A percentile compares a stretch with the other conserved stretches of the same genome.
Conservation (phyloP, 2,329 filamentous ascomycete genomes). For the Alternaria consortialis region DNA sequence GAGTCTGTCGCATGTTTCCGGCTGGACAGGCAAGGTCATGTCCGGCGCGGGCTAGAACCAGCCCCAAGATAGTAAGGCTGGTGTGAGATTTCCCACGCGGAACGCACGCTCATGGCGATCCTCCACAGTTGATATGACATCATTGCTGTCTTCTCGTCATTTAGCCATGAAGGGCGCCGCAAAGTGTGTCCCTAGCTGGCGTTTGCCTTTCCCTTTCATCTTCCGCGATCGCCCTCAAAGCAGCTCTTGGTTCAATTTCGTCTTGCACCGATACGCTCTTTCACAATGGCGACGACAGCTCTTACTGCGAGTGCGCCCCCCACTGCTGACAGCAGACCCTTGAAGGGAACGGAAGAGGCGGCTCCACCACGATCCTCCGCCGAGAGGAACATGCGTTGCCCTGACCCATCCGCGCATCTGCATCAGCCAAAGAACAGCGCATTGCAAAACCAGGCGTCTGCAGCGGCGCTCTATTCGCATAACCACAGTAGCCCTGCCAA, state of each 20-base stretch:
- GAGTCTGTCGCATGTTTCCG: conserved; percentile 4
- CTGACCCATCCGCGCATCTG: conserved; percentile 57
- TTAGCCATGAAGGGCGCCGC: conserved; percentile 28
- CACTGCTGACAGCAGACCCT: conserved; percentile 30
- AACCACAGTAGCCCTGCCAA: conserved; percentile 45
- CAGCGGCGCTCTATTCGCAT: conserved; percentile 67
- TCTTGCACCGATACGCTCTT: not conserved
- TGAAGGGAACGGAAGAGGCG: conserved; percentile 28
- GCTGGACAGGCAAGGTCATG: conserved; percentile 14
- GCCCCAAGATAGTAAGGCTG: conserved; percentile 19
- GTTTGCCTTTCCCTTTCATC: not conserved
- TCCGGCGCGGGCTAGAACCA: conserved; percentile 17
- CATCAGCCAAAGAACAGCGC: conserved; percentile 41
- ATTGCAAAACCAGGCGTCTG: conserved; percentile 64
- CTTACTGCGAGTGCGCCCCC: conserved; percentile 32
- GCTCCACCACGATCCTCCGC: conserved; percentile 33
- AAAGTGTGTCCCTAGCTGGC: conserved; percentile 8
- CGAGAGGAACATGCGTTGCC: conserved; percentile 40
- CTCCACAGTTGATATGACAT: conserved; percentile 36
- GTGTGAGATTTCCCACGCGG: conserved; percentile 6
- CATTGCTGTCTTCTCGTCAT: conserved; percentile 39
- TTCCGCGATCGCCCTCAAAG: not conserved
- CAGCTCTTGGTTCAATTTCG: not conserved
- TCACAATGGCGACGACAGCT: conserved; percentile 40
- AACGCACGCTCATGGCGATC: conserved; percentile 27